A percentile compares a stretch with the other conserved stretches of the same genome.
phyloP scores from a whole-genome alignment of 208 protist genomes.

The Acanthamoeba sp. region DNA sequence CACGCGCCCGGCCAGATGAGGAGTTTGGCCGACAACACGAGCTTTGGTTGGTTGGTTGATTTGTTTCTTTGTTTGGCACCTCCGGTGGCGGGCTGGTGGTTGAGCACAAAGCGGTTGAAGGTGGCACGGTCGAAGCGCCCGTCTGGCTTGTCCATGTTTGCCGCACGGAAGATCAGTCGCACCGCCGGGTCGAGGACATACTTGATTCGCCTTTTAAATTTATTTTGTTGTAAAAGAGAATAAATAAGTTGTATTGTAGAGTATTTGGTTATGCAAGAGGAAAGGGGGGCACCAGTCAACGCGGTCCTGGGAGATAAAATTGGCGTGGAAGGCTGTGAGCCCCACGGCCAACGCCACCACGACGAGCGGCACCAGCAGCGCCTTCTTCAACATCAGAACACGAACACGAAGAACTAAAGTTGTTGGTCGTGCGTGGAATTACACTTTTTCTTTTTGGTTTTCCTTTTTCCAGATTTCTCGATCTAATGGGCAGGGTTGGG shows the following conservation, averaged over 20 bases:
- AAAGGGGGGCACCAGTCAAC: constrained; percentile 1
- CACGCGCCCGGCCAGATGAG: not conserved
- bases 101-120: not conserved
- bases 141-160: not conserved
- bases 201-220: constrained; percentile 50
- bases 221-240: not conserved
- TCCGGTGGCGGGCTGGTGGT: not conserved
- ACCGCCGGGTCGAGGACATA: not conserved
- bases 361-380: constrained; percentile 5
- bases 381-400: too few relatives aligned
- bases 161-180: not conserved
- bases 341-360: not conserved
- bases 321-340: constrained; percentile 23
- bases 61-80: too few relatives aligned
- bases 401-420: too few relatives aligned
- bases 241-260: not conserved
- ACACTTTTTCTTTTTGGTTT: not conserved
- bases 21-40: too few relatives aligned
- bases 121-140: not conserved
- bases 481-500: too few relatives aligned
- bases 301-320: constrained; percentile 4
- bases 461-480: not conserved
- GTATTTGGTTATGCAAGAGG: too few relatives aligned
- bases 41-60: too few relatives aligned
- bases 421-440: too few relatives aligned